Conservation (phyloP, 176 grass and related monocot genomes). For the Aegilops tauschii region DNA sequence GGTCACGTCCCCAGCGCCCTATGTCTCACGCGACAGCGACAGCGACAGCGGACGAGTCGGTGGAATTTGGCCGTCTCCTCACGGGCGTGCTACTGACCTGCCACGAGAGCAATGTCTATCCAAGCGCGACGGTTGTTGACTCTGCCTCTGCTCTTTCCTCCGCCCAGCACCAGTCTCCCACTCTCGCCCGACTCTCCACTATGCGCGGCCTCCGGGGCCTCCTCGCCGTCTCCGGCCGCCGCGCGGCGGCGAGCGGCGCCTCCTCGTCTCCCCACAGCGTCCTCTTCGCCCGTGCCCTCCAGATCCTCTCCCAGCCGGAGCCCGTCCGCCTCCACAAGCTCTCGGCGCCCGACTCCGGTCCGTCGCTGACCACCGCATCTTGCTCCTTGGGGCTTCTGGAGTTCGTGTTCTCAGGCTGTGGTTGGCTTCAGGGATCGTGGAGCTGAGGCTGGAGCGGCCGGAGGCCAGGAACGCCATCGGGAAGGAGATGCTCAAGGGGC, state of each 20-base stretch:
- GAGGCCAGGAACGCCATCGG: constrained; percentile 92
- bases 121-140: not conserved
- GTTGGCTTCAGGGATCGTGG: constrained; percentile 60
- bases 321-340: constrained; percentile 63
- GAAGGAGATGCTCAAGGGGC: constrained; percentile 81
- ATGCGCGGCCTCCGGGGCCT: constrained; percentile 43
- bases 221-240: constrained; percentile 36
- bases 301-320: constrained; percentile 49
- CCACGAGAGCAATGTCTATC: not conserved
- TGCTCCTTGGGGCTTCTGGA: not conserved
- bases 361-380: not conserved
- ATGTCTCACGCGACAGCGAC: not conserved
- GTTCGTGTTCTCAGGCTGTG: not conserved
- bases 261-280: not conserved
- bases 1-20: not conserved
- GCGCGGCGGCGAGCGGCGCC: not conserved
- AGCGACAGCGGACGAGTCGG: not conserved
- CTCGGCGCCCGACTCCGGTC: constrained; percentile 71
- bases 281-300: constrained; percentile 40
- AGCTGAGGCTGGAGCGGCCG: constrained; percentile 69
- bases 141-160: not conserved
- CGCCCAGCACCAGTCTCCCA: constrained; percentile 26
- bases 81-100: not conserved
- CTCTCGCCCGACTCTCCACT: not conserved
- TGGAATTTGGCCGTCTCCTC: not conserved